Evolutionary conservation across 768 basidiomycete species (phyloP), one percentile per base, ranked within the genome.

Genomic region (Cystofilobasidium macerans): DNA sequence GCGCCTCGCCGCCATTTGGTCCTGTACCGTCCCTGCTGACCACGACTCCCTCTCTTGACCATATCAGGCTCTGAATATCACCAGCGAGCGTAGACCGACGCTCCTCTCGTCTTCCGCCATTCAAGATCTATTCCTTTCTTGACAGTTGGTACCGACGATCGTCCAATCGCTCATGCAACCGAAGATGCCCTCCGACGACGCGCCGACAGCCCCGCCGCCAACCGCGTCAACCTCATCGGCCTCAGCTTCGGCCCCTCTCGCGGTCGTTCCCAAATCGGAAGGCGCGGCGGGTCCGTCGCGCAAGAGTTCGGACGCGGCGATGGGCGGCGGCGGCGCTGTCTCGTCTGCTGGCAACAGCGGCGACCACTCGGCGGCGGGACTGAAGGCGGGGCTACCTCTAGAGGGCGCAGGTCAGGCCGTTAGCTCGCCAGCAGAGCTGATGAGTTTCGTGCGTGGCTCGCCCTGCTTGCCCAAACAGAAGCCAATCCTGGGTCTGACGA

Each of bases 401-500:
- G 28, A 30, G 2, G 28, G 51, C 28, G 51, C 51, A 9, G 57
- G 45, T 16, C 45, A 47, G 45, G n/a, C 20, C 35, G 57, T 65
- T 7, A 59, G 57, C 32, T 65, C 64, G 8, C 64, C 64, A 6
- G 57, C 57, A 5, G 64, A 65, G 64, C 51, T 65, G 35, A 60
- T 65, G 64, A 51, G 28, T 6, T 65, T 65, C 16, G 64, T 65
- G 32, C 40, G 64, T 53, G 13, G 11, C 35, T 20, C 14, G 8
- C 3, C 20, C 2, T 48, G 9, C 61, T 61, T 18, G 0, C 42
- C 32, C 13, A 20, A n/a, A n/a, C n/a, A n/a, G n/a, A n/a, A n/a
- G n/a, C n/a, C n/a, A n/a, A n/a, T n/a, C n/a, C n/a, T n/a, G n/a
- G n/a, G n/a, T n/a, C n/a, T n/a, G n/a, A n/a, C n/a, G n/a, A n/a